Percentiles rank a stretch among this genome's conserved stretches.
These are phyloP conservation scores for Syzygium grande DNA, from an alignment of 345 rosid genomes.

Conservation along the genomic window DNA sequence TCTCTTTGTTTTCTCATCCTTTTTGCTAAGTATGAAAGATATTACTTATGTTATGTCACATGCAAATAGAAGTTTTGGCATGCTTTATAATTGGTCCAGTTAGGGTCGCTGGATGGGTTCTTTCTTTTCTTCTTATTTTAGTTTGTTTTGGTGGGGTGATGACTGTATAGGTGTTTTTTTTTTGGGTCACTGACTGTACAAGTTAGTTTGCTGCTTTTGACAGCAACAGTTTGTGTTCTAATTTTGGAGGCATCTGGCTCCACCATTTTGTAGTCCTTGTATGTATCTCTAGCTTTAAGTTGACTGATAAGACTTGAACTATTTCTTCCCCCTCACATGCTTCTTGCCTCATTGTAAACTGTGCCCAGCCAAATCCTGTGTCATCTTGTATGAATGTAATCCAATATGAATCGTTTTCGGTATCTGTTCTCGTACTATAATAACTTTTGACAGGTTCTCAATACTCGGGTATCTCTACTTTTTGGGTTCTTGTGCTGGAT, in stretches of 20 bases:
- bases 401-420: background rate
- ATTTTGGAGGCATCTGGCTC: background rate
- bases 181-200: background rate
- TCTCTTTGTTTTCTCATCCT: background rate
- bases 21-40: background rate
- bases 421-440: background rate
- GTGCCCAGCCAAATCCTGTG: background rate
- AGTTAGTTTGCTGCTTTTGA: background rate
- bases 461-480: background rate
- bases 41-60: background rate
- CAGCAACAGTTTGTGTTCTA: background rate
- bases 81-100: background rate
- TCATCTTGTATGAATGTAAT: background rate
- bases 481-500: background rate
- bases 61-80: background rate
- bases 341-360: background rate
- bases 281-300: background rate
- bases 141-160: background rate
- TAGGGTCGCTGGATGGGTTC: background rate
- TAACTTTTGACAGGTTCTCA: background rate
- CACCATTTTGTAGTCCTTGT: background rate
- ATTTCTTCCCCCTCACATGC: background rate
- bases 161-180: background rate
- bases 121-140: background rate
- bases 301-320: background rate